A percentile compares a stretch with the other conserved stretches of the same genome.
phyloP scores from a whole-genome alignment of 2,329 filamentous ascomycete species.

The Nannizziopsis arthrosporioides region DNA sequence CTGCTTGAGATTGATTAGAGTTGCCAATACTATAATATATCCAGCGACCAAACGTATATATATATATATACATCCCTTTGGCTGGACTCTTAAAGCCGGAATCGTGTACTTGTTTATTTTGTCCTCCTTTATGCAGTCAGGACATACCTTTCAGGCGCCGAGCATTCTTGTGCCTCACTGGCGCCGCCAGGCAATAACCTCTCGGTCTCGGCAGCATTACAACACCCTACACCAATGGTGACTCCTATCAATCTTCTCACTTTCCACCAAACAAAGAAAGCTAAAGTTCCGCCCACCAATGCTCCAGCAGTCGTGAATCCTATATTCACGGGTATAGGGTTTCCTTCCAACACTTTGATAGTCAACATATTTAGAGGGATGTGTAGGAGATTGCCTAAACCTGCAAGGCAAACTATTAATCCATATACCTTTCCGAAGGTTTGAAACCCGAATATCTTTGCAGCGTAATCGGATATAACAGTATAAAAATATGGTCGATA shows the following conservation, averaged over 20 bases:
- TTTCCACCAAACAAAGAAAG: slow-evolving; percentile 50
- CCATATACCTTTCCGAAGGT: slow-evolving; percentile 91
- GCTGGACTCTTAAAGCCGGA: background rate
- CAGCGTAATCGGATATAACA: slow-evolving; percentile 75
- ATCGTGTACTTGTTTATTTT: background rate
- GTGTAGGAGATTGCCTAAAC: slow-evolving; percentile 72
- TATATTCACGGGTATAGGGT: slow-evolving; percentile 69
- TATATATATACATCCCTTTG: background rate
- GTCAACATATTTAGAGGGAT: slow-evolving; percentile 67
- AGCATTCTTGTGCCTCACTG: slow-evolving; percentile 2
- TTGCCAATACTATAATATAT: background rate
- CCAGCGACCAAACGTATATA: background rate
- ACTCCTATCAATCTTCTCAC: slow-evolving; percentile 18
- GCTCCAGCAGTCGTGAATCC: slow-evolving; percentile 53
- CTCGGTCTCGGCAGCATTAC: slow-evolving; percentile 3
- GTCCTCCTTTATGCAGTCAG: background rate
- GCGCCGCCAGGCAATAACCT: background rate
- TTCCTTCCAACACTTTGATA: slow-evolving; percentile 55
- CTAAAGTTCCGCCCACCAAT: slow-evolving; percentile 52
- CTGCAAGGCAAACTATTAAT: slow-evolving; percentile 73
- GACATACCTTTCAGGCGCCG: background rate
- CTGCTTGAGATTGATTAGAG: slow-evolving; percentile 23
- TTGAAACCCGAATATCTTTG: slow-evolving; percentile 83
- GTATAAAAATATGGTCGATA: slow-evolving; percentile 88
- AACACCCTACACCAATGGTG: background rate